Base-by-base conservation (phyloP, 169 alveolate species). In the Eimeria maxima region DNA sequence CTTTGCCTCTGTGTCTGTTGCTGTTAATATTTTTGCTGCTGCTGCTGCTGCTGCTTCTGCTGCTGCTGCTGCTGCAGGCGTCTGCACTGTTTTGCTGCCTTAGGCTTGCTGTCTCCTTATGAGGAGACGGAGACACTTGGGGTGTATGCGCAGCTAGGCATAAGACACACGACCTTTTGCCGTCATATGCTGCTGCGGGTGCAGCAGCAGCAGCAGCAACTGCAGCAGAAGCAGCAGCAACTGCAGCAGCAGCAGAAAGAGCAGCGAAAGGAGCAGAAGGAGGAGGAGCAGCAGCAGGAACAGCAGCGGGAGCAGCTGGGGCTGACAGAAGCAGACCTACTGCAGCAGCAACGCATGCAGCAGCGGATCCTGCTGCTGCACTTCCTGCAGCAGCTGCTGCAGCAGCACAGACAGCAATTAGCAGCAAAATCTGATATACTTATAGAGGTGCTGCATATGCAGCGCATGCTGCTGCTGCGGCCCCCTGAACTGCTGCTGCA, bases 81-180 rank as follows among this genome's bases (percentile, higher is more conserved):
- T 27, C 78, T 91, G 78, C 95, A 91, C 90, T 76, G 95, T 44
- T 91, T 73, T 57, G 90, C 86, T 38, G 90, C 84, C 11, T 45
- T 91, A 33, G 95, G 95, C 42, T 53, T 91, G 91, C 91, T 91
- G 84, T 73, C 95, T 20, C 91, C 95, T 73, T 47, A 53, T 24
- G 95, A 91, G 90, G 86, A 91, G 95, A 91, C 95, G n/a, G 90
- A 50, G 44, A 42, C 78, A 20, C 80, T 69, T 57, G 81, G 50
- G 84, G 81, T 76, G 91, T 91, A 91, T 47, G 76, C 81, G 33
- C 90, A 91, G 65, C 90, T 91, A 18, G 90, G 87, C 44, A 55
- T 91, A 42, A 89, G 90, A 33, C 95, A 91, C 83, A 29, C 50
- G 14, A 91, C 84, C 74, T 91, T 91, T 33, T 91, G 84, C 69